Conservation (phyloP, 768 basidiomycete genomes). For the Holtermannia corniformis region DNA sequence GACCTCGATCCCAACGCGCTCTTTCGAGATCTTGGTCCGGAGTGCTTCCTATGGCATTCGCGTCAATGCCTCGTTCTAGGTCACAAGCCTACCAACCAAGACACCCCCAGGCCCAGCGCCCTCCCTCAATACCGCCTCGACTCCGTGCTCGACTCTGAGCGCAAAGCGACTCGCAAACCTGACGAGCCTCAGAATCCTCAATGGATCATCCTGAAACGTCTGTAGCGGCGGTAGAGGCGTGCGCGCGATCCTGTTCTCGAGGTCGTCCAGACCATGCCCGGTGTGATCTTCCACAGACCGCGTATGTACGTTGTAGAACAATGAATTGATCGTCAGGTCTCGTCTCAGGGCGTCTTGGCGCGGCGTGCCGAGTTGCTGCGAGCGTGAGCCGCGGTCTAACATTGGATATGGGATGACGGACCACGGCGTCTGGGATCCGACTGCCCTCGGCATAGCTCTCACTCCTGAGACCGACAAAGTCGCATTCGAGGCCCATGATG, state of each 20-base stretch:
- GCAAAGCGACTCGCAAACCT: slow-evolving; percentile 87
- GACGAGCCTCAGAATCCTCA: slow-evolving; percentile 81
- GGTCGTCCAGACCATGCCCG: slow-evolving; percentile 70
- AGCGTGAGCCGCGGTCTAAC: not conserved
- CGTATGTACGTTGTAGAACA: slow-evolving; percentile 93
- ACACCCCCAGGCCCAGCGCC: slow-evolving; percentile 48
- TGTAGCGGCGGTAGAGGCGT: slow-evolving; percentile 78
- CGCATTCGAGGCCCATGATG: slow-evolving; percentile 70
- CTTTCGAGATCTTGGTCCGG: slow-evolving; percentile 71
- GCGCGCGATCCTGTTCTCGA: slow-evolving; percentile 65
- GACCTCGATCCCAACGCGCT: slow-evolving; percentile 83
- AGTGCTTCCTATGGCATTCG: slow-evolving; percentile 59
- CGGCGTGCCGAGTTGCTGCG: slow-evolving; percentile 81
- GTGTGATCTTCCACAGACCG: slow-evolving; percentile 78
- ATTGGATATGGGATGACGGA: slow-evolving; percentile 44
- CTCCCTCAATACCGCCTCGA: slow-evolving; percentile 44
- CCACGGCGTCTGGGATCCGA: slow-evolving; percentile 79
- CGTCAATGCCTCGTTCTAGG: not conserved
- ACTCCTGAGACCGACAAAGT: slow-evolving; percentile 85
- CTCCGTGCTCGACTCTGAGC: slow-evolving; percentile 50
- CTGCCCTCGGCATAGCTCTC: slow-evolving; percentile 83
- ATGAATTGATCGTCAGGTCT: slow-evolving; percentile 88
- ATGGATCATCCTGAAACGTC: slow-evolving; percentile 89
- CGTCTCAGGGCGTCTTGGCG: slow-evolving; percentile 79
- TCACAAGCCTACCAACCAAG: slow-evolving; percentile 1